These are phyloP conservation scores for Backusella tarrabulga DNA, from an alignment of 192 early-diverging fungal genomes.

Conservation along the genomic window DNA sequence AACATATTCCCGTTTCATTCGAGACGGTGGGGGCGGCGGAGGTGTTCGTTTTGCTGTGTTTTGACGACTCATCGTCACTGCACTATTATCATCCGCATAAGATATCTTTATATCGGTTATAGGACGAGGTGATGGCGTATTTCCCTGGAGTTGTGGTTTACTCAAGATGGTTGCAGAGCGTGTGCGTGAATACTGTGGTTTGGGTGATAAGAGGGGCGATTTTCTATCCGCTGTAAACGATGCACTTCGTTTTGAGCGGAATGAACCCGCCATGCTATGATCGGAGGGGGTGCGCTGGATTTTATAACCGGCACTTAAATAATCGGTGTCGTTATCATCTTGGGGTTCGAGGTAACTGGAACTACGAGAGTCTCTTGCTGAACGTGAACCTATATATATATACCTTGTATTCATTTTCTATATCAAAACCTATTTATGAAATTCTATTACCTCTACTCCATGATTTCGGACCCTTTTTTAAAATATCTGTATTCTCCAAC, in stretches of 20 bases:
- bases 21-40: constrained; percentile 25
- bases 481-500: background rate
- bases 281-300: background rate
- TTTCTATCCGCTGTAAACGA: background rate
- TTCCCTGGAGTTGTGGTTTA: background rate
- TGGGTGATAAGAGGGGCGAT: background rate
- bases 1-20: background rate
- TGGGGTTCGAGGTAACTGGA: background rate
- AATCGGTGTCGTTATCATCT: background rate
- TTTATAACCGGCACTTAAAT: background rate
- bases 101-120: background rate
- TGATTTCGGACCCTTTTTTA: background rate
- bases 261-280: background rate
- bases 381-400: background rate
- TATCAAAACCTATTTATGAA: no score
- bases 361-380: background rate
- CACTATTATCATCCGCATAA: background rate
- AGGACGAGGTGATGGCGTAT: background rate
- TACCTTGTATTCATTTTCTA: no score
- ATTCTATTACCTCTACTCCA: background rate
- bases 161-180: background rate
- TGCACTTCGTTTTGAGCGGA: background rate
- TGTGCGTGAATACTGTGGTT: background rate
- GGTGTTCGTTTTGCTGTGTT: background rate
- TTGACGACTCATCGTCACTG: background rate